Evolutionary conservation across 331 rosid species (phyloP).

Genomic region (Rhamnella rubrinervis): DNA sequence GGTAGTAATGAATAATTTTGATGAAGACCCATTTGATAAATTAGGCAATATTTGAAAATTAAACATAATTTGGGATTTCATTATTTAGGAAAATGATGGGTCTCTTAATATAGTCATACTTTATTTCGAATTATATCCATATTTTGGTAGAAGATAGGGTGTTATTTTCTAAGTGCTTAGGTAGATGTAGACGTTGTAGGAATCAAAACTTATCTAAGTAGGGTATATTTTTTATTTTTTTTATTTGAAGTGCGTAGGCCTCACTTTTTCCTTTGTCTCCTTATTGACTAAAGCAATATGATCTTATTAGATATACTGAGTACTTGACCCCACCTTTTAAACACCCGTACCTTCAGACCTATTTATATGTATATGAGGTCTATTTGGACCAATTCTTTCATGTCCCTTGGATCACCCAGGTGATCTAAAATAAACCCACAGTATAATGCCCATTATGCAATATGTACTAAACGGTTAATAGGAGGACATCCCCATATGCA

Average conservation of each 20-base stretch:
- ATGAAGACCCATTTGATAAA: background rate
- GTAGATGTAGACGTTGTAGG: background rate
- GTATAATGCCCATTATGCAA: too few relatives aligned
- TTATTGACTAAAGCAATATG: background rate
- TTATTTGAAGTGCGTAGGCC: background rate
- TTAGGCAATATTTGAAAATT: conserved; percentile 5
- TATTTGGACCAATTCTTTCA: too few relatives aligned
- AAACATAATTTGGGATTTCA: background rate
- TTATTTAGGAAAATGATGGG: background rate
- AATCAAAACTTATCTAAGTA: conserved; percentile 8
- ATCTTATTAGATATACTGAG: conserved; percentile 8
- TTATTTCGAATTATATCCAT: background rate
- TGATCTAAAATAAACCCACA: too few relatives aligned
- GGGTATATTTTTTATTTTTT: conserved; percentile 1
- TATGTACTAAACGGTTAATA: too few relatives aligned
- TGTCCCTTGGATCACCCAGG: too few relatives aligned
- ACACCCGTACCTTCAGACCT: conserved; percentile 5
- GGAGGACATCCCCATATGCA: too few relatives aligned
- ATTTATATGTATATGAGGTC: background rate
- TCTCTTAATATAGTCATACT: background rate
- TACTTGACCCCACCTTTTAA: conserved; percentile 1
- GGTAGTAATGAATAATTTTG: background rate
- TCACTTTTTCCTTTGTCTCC: conserved; percentile 10
- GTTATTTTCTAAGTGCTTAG: background rate
- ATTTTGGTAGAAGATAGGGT: background rate